Percentiles rank a stretch among this genome's conserved stretches.
Conservation (phyloP, 331 rosid genomes). For the Erythrophleum ivorense region DNA sequence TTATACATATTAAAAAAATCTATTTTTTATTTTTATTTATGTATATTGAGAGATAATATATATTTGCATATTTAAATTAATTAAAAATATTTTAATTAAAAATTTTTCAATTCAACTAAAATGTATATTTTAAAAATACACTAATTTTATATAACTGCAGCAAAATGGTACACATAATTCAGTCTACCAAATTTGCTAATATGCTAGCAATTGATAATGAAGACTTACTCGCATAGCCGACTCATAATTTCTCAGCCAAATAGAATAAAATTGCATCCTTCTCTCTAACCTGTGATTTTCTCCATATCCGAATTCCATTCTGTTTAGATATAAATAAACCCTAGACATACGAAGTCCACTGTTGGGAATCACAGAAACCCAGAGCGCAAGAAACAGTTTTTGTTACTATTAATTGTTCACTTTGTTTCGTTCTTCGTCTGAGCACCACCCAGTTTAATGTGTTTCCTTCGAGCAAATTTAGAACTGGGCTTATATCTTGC, state of each 20-base stretch:
- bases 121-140: background rate
- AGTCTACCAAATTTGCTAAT: too few relatives aligned
- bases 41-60: too few relatives aligned
- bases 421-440: constrained; percentile 12
- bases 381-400: background rate
- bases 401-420: constrained; percentile 27
- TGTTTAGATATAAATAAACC: constrained; percentile 42
- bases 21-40: too few relatives aligned
- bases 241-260: background rate
- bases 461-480: constrained; percentile 17
- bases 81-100: too few relatives aligned
- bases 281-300: background rate
- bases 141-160: too few relatives aligned
- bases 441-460: background rate
- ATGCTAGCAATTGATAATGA: background rate
- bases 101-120: too few relatives aligned
- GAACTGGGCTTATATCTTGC: background rate
- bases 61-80: too few relatives aligned
- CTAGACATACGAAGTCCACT: constrained; percentile 41
- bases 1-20: too few relatives aligned
- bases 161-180: too few relatives aligned
- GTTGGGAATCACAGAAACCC: constrained; percentile 28
- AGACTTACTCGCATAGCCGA: background rate
- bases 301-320: background rate
- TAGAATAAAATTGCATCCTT: background rate